Evolutionary conservation across 2,329 filamentous ascomycete species (phyloP).

Genomic region (Diaporthe citrichinensis): DNA sequence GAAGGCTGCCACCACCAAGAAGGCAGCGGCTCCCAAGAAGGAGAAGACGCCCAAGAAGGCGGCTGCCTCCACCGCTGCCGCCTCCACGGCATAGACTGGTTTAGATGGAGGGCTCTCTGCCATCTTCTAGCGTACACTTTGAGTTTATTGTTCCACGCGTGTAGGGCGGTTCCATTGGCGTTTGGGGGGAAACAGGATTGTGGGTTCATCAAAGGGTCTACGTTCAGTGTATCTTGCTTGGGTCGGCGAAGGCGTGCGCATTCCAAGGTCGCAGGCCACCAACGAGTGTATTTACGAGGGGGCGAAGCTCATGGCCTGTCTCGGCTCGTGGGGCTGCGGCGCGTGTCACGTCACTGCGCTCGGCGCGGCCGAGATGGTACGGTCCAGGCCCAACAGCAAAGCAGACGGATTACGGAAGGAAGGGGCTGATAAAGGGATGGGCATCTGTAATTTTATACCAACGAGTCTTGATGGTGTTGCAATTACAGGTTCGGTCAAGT

Average conservation of each 20-base stretch:
- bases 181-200: conserved; percentile 51
- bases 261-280: conserved; percentile 42
- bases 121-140: conserved; percentile 46
- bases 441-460: conserved; percentile 55
- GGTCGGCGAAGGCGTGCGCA: conserved; percentile 32
- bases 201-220: conserved; percentile 44
- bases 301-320: conserved; percentile 19
- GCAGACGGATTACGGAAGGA: conserved; percentile 27
- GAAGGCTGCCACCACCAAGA: conserved; percentile 56
- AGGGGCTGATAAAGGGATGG: conserved; percentile 27
- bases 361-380: conserved; percentile 17
- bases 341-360: background rate
- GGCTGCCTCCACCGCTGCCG: conserved; percentile 35
- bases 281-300: conserved; percentile 47
- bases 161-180: conserved; percentile 50
- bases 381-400: conserved; percentile 14
- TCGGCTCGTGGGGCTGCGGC: conserved; percentile 23
- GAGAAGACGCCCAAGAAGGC: conserved; percentile 58
- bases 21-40: conserved; percentile 60
- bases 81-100: conserved; percentile 30
- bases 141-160: conserved; percentile 49
- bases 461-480: conserved; percentile 39
- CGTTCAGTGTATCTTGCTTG: conserved; percentile 43
- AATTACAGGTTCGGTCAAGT: conserved; percentile 28
- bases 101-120: conserved; percentile 46